Evolutionary conservation across 2,329 filamentous ascomycete species (phyloP).

Genomic region (Didymella glomerata): DNA sequence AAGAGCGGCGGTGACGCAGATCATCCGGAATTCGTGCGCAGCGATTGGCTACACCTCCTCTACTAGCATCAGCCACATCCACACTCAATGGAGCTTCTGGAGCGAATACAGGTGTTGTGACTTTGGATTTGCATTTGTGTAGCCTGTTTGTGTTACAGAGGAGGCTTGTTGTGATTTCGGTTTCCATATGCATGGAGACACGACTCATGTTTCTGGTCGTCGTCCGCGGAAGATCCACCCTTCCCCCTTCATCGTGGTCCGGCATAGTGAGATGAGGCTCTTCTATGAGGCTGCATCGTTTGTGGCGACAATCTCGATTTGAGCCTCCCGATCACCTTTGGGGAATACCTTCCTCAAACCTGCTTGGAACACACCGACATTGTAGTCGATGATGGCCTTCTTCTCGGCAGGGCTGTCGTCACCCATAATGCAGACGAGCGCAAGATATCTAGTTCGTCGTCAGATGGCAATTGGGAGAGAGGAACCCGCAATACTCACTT

Average conservation of each 20-base stretch:
- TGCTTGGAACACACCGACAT: constrained; percentile 81
- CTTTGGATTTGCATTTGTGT: constrained; percentile 4
- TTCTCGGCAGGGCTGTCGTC: constrained; percentile 82
- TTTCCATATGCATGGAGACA: neutral
- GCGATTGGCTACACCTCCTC: constrained; percentile 9
- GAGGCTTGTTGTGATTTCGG: neutral
- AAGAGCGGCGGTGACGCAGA: constrained; percentile 19
- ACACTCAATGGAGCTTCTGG: constrained; percentile 15
- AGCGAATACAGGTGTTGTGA: constrained; percentile 1
- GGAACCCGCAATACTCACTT: constrained; percentile 58
- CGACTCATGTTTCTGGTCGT: neutral
- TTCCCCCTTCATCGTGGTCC: neutral
- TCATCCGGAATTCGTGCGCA: constrained; percentile 7
- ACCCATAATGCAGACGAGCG: constrained; percentile 85
- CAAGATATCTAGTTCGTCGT: constrained; percentile 68
- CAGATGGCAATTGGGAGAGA: constrained; percentile 1
- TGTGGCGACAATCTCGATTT: constrained; percentile 35
- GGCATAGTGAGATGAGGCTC: constrained; percentile 9
- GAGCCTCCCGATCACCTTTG: constrained; percentile 49
- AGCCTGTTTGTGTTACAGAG: neutral
- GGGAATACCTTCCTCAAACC: constrained; percentile 80
- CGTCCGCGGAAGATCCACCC: neutral
- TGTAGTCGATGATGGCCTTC: constrained; percentile 86
- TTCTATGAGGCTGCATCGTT: constrained; percentile 23
- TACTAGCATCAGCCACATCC: constrained; percentile 12